A percentile compares a stretch with the other conserved stretches of the same genome.
Evolutionary conservation across 1,139 yeast genomes (phyloP).

Genomic region (Taphrina deformans): DNA sequence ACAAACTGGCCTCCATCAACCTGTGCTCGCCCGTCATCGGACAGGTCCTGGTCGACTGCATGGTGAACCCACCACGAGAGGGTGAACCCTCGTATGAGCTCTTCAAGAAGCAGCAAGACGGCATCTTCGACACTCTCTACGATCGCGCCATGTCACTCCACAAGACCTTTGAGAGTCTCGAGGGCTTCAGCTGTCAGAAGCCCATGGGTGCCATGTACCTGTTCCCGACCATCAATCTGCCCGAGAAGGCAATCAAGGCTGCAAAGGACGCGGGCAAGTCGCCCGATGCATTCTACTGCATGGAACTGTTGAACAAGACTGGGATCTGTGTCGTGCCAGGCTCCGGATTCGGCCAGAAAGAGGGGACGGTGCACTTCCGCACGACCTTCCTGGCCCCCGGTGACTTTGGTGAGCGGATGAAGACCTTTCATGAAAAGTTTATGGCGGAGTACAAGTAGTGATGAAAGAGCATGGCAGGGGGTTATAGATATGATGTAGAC

Average conservation of each 20-base stretch:
- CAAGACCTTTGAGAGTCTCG: conserved; percentile 70
- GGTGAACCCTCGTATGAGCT: conserved; percentile 75
- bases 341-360: conserved; percentile 89
- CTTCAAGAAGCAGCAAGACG: conserved; percentile 61
- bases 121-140: conserved; percentile 63
- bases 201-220: conserved; percentile 92
- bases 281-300: conserved; percentile 86
- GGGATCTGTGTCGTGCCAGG: conserved; percentile 99
- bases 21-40: conserved; percentile 94
- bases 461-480: too few relatives aligned
- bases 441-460: conserved; percentile 54
- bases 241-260: conserved; percentile 59
- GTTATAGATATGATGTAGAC: too few relatives aligned
- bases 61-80: conserved; percentile 83
- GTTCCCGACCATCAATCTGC: conserved; percentile 74
- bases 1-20: conserved; percentile 84
- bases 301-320: conserved; percentile 75
- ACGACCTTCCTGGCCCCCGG: conserved; percentile 97
- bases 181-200: conserved; percentile 76
- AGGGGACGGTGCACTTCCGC: conserved; percentile 85
- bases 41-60: conserved; percentile 84
- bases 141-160: conserved; percentile 64
- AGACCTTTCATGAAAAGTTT: conserved; percentile 70
- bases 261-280: conserved; percentile 59
- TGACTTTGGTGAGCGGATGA: conserved; percentile 80